Base-by-base conservation (phyloP, 352 stramenopile species). In the Phytophthora sansomeana region DNA sequence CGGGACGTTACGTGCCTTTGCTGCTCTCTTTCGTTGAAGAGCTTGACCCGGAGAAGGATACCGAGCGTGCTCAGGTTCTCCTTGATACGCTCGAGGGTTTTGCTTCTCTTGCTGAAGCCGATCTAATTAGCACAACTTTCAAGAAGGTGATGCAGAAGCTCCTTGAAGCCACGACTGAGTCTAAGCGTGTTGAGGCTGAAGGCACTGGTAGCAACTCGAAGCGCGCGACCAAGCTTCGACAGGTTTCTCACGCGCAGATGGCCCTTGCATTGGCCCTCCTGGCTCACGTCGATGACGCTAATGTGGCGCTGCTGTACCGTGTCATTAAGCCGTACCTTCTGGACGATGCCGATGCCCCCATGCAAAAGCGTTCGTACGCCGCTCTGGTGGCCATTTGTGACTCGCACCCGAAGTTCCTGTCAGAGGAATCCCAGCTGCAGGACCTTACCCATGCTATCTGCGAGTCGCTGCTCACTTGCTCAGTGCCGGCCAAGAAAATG, bases 401-500 rank as follows among this genome's bases (percentile, higher is more conserved):
- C 74, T 69, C 84, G 52, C 88, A 96, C 74, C 72, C 87, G 32
- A 74, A 76, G 44, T 97, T 96, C 69, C 80, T 94, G 72, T 77
- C 78, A 5, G 75, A 80, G 10, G 75, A 93, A 47, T 71, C 89
- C 39, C 91, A 95, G 56, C 76, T 98, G 11, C 85, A 92, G 54
- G 95, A 99, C 68, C 88, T 98, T 53, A 97, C 93, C 7, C 84
- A 96, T 56, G 84, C 98, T 13, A 92, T 99, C 63, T 97, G 95
- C 36, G 93, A 96, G 61, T 98, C 96, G 41, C 89, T 98, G 52
- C 80, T 98, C 21, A 98, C 93, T 61, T 98, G 92, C 72, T 97
- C 97, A 64, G 91, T 99, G 6, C 92, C 96, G 19, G 93, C 96
- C 26, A 96, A 98, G 75, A 96, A 98, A 61, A 98, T 98, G 92